Percentiles rank a stretch among this genome's conserved stretches.
phyloP scores from a whole-genome alignment of 1,284 basidiomycete species.

The Athelia sp. region DNA sequence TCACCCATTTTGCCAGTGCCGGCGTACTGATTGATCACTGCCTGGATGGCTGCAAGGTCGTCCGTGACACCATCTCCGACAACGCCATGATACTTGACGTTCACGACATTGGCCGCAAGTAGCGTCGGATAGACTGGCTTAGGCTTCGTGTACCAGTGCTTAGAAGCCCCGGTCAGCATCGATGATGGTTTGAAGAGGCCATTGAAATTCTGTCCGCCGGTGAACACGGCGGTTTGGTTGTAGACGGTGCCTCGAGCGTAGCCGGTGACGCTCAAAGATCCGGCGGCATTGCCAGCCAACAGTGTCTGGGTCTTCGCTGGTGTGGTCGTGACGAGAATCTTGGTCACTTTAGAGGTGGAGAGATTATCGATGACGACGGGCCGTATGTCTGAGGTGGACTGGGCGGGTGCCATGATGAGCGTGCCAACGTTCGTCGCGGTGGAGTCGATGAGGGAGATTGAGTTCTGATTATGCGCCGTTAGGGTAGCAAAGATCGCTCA shows the following conservation, averaged over 20 bases:
- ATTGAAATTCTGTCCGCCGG: neutral
- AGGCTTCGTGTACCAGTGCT: neutral
- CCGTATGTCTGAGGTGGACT: neutral
- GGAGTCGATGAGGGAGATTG: neutral
- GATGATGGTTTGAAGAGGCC: neutral
- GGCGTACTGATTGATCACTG: constrained; percentile 25
- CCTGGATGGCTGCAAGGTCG: constrained; percentile 41
- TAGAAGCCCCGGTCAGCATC: neutral
- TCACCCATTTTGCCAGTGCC: neutral
- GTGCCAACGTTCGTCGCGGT: neutral
- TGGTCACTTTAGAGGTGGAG: neutral
- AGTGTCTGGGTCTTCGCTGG: neutral
- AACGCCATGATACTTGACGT: constrained; percentile 39
- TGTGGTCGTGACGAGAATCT: neutral
- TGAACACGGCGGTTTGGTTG: neutral
- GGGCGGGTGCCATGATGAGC: neutral
- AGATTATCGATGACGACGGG: neutral
- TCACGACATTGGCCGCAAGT: constrained; percentile 35
- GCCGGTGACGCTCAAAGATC: neutral
- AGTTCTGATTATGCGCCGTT: neutral
- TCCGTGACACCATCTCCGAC: constrained; percentile 46
- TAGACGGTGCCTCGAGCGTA: neutral
- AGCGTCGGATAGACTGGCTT: neutral
- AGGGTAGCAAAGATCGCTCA: neutral
- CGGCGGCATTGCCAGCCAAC: neutral